A percentile compares a stretch with the other conserved stretches of the same genome.
Conservation (phyloP, 257 asterid species). For the Echium plantagineum region DNA sequence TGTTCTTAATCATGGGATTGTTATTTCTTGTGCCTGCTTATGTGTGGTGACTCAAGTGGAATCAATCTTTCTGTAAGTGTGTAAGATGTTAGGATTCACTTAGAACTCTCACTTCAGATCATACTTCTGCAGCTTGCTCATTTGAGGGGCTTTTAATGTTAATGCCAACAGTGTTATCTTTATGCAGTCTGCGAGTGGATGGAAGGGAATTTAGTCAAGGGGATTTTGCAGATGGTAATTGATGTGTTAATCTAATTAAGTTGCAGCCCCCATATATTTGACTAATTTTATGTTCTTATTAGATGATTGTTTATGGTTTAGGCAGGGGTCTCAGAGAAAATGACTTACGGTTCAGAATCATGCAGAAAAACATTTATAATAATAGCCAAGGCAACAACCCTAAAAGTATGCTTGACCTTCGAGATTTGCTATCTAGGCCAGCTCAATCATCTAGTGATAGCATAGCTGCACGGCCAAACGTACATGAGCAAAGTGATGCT, state of each 20-base stretch:
- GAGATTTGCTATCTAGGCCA: constrained; percentile 74
- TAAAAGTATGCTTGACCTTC: constrained; percentile 53
- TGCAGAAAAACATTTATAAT: constrained; percentile 31
- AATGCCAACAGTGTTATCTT: constrained; percentile 8
- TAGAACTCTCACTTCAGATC: too few species aligned
- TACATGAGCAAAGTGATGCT: constrained; percentile 33
- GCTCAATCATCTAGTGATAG: constrained; percentile 54
- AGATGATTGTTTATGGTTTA: constrained; percentile 22
- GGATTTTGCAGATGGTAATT: constrained; percentile 43
- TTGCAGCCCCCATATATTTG: constrained; percentile 7
- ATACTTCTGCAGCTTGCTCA: too few species aligned
- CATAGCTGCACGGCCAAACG: constrained; percentile 22
- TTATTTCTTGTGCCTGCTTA: too few species aligned
- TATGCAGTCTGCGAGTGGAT: constrained; percentile 55
- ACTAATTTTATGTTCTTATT: not conserved
- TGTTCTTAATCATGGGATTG: not conserved
- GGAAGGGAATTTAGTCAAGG: constrained; percentile 22
- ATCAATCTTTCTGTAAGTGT: too few species aligned
- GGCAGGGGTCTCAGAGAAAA: constrained; percentile 44
- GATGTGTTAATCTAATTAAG: constrained; percentile 6
- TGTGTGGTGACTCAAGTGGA: not conserved
- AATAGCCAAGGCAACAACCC: constrained; percentile 31
- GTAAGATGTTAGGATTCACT: not conserved
- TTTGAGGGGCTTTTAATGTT: not conserved
- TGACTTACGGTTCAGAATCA: constrained; percentile 78